A percentile compares a stretch with the other conserved stretches of the same genome.
Evolutionary conservation across 1,139 yeast species (phyloP).

Genomic region (Pichia norvegensis): DNA sequence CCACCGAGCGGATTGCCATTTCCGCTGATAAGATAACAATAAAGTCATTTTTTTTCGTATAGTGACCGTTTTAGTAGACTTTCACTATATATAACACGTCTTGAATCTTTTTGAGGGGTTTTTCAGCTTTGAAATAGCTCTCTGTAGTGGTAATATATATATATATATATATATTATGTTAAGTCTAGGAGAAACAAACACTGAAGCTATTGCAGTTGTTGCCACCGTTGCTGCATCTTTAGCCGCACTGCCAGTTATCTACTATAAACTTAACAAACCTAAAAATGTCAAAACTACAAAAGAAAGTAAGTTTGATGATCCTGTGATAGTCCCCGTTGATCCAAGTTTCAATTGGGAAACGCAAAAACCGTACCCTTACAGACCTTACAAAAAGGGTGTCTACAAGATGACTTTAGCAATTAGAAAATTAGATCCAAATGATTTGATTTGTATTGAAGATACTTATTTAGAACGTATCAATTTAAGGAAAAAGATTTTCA

Average conservation of each 20-base stretch:
- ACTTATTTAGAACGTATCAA: constrained; percentile 44
- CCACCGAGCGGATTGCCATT: neutral
- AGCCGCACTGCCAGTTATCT: constrained; percentile 1
- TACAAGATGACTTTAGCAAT: constrained; percentile 68
- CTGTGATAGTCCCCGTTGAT: constrained; percentile 27
- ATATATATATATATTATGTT: neutral
- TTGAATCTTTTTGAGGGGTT: too few relatives aligned
- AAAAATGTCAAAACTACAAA: neutral
- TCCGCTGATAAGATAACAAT: neutral
- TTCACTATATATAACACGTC: neutral
- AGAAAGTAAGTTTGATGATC: constrained; percentile 4
- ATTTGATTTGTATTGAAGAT: constrained; percentile 63
- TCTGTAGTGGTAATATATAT: too few relatives aligned
- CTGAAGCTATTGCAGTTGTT: neutral
- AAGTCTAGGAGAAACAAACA: neutral
- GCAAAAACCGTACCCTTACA: constrained; percentile 41
- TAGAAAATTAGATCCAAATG: constrained; percentile 44
- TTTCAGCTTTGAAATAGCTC: too few relatives aligned
- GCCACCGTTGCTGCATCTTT: neutral
- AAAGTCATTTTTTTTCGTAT: too few relatives aligned
- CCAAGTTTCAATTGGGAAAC: constrained; percentile 40
- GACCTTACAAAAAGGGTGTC: constrained; percentile 57
- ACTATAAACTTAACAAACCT: constrained; percentile 4
- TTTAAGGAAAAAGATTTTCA: constrained; percentile 36
- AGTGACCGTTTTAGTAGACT: neutral